Base-by-base conservation (phyloP, 2,329 filamentous ascomycete species). In the Neonectria magnoliae region DNA sequence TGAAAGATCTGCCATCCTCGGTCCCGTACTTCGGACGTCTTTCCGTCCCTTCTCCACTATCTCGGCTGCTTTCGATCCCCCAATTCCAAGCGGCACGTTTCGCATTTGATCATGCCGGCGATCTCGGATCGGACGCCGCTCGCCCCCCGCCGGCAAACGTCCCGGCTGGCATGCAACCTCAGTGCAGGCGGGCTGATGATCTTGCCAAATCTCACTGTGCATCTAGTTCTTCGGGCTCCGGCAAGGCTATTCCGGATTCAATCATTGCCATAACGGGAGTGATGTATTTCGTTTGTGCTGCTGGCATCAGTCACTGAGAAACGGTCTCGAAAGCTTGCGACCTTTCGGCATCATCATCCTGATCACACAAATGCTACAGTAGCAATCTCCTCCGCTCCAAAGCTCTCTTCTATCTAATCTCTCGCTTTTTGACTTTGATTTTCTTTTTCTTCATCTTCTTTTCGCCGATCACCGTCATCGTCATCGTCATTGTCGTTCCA, bases 401-500 rank as follows among this genome's bases (percentile, higher is more conserved):
- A 16, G 36, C 36, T 13, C 10, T 16, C 47, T 29, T 36, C 33
- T 38, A 16, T 33, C 25, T 52, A 42, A 62, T 36, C 45, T n/a
- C 51, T 36, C 60, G 31, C 48, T 20, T 50, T 50, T 58, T 55
- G 36, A 38, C 27, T 57, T 60, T 63, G 44, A 50, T 60, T 67
- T 50, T 31, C 22, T 29, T 53, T 29, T 51, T 63, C 48, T 54
- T 65, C 57, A 48, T 56, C 22, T 57, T 38, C 60, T 68, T 67
- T 68, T 45, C 44, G 62, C 60, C 54, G 57, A 72, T 70, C 58
- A 67, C 53, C 52, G 20, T 54, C 33, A 44, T 60, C 53, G 60
- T n/a, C 59, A 68, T 58, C 58, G 60, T 65, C 64, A 67, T 70
- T 60, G 16, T 60, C 54, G 57, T 64, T 60, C 61, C 66, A 69